These are phyloP conservation scores for Hansenula lynferdii DNA, from an alignment of 1,139 yeast species.

Conservation along the genomic window DNA sequence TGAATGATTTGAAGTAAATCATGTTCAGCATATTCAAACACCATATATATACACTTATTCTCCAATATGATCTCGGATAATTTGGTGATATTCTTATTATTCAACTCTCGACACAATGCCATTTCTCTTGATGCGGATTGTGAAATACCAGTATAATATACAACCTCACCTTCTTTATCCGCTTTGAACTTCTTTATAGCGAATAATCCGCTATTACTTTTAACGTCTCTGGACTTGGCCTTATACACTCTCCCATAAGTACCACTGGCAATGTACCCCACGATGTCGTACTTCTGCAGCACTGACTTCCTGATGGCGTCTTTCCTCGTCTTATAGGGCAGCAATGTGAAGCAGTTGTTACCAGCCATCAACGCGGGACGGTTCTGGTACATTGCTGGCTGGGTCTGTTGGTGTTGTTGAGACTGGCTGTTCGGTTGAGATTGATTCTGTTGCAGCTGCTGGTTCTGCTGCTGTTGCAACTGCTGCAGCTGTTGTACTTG, in stretches of 20 bases:
- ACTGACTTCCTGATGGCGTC: conserved; percentile 70
- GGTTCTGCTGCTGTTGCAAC: conserved; percentile 9
- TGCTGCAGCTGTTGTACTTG: conserved; percentile 2
- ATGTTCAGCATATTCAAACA: conserved; percentile 94
- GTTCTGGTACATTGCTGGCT: conserved; percentile 1
- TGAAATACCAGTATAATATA: conserved; percentile 91
- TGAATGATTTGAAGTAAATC: conserved; percentile 91
- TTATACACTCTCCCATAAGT: conserved; percentile 97
- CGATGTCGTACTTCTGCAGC: conserved; percentile 73
- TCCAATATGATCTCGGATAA: conserved; percentile 85
- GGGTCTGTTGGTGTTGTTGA: conserved; percentile 2
- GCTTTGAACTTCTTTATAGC: conserved; percentile 97
- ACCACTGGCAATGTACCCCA: conserved; percentile 98
- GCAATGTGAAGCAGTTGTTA: conserved; percentile 62
- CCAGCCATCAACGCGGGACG: conserved; percentile 56
- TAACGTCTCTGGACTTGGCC: conserved; percentile 51
- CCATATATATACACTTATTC: conserved; percentile 88
- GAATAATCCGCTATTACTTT: conserved; percentile 25
- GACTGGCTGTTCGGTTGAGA: conserved; percentile 2
- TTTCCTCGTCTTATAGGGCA: conserved; percentile 69
- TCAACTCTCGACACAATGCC: conserved; percentile 88
- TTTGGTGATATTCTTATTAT: conserved; percentile 73
- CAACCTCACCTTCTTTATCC: conserved; percentile 86
- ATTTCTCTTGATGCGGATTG: conserved; percentile 96
- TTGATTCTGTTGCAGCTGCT: conserved; percentile 5